A percentile compares a stretch with the other conserved stretches of the same genome.
Conservation (phyloP, 2,329 filamentous ascomycete species). For the Uncinocarpus reesii region DNA sequence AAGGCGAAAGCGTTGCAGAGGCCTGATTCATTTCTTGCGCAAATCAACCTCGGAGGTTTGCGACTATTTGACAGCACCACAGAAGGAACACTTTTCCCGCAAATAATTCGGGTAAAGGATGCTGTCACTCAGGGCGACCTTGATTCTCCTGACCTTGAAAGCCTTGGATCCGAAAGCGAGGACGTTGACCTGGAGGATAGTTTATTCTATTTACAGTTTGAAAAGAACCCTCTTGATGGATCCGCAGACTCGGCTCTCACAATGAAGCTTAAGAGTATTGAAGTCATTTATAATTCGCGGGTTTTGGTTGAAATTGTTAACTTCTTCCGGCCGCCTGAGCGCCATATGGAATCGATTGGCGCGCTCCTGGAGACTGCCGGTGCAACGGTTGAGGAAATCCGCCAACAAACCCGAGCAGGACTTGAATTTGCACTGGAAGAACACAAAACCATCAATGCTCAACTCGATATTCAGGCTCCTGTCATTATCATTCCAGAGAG, state of each 20-base stretch:
- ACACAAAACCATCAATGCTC: slow-evolving; percentile 95
- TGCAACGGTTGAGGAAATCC: slow-evolving; percentile 85
- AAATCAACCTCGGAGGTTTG: slow-evolving; percentile 82
- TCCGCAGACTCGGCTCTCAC: slow-evolving; percentile 84
- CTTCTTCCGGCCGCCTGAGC: slow-evolving; percentile 92
- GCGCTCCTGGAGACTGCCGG: slow-evolving; percentile 93
- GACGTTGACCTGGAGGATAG: slow-evolving; percentile 51
- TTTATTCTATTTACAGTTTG: slow-evolving; percentile 85
- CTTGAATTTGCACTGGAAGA: slow-evolving; percentile 94
- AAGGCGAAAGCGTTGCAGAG: slow-evolving; percentile 80
- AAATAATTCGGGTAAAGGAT: slow-evolving; percentile 93
- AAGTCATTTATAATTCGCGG: slow-evolving; percentile 94
- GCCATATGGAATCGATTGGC: slow-evolving; percentile 96
- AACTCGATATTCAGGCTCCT: slow-evolving; percentile 88
- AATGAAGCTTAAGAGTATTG: slow-evolving; percentile 85
- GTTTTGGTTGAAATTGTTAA: slow-evolving; percentile 83
- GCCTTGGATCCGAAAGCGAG: slow-evolving; percentile 25
- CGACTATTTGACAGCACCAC: slow-evolving; percentile 95
- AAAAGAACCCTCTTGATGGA: slow-evolving; percentile 88
- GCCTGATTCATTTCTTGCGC: slow-evolving; percentile 79
- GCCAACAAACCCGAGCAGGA: slow-evolving; percentile 90
- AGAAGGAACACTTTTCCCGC: slow-evolving; percentile 76
- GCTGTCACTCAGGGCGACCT: slow-evolving; percentile 30
- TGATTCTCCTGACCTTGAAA: slow-evolving; percentile 28
- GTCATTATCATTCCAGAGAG: slow-evolving; percentile 94